Evolutionary conservation across 495 filamentous ascomycete species (phyloP).

Genomic region (Acidiella bohemica): DNA sequence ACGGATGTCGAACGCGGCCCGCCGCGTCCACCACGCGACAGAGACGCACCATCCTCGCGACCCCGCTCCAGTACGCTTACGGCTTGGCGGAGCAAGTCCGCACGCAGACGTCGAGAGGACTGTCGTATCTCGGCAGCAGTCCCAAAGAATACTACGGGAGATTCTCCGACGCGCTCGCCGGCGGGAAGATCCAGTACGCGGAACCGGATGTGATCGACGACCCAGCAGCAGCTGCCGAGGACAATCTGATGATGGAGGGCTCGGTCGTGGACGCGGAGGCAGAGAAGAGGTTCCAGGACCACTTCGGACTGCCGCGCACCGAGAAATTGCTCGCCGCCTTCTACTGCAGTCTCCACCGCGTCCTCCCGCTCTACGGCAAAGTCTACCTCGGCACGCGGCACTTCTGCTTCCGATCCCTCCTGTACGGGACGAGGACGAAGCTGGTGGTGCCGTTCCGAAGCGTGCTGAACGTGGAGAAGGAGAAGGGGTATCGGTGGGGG

Average conservation of each 20-base stretch:
- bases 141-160: slow-evolving; percentile 97
- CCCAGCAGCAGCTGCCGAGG: too few species aligned
- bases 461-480: slow-evolving; percentile 86
- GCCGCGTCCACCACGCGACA: neutral
- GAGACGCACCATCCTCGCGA: slow-evolving; percentile 32
- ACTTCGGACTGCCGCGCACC: slow-evolving; percentile 74
- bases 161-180: slow-evolving; percentile 94
- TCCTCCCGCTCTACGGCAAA: slow-evolving; percentile 89
- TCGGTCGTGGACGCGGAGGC: slow-evolving; percentile 48
- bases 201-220: slow-evolving; percentile 57
- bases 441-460: slow-evolving; percentile 82
- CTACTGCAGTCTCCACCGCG: slow-evolving; percentile 74
- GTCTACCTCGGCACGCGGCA: slow-evolving; percentile 85
- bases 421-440: slow-evolving; percentile 85
- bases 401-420: slow-evolving; percentile 84
- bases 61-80: slow-evolving; percentile 71
- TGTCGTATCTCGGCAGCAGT: slow-evolving; percentile 71
- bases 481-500: slow-evolving; percentile 86
- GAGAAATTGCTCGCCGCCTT: slow-evolving; percentile 86
- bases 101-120: slow-evolving; percentile 64
- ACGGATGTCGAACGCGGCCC: neutral
- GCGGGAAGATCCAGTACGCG: slow-evolving; percentile 77
- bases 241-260: too few species aligned
- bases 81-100: slow-evolving; percentile 74
- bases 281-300: slow-evolving; percentile 66